Base-by-base conservation (phyloP, 2,329 filamentous ascomycete genomes). In the Penicillium capsulatum region DNA sequence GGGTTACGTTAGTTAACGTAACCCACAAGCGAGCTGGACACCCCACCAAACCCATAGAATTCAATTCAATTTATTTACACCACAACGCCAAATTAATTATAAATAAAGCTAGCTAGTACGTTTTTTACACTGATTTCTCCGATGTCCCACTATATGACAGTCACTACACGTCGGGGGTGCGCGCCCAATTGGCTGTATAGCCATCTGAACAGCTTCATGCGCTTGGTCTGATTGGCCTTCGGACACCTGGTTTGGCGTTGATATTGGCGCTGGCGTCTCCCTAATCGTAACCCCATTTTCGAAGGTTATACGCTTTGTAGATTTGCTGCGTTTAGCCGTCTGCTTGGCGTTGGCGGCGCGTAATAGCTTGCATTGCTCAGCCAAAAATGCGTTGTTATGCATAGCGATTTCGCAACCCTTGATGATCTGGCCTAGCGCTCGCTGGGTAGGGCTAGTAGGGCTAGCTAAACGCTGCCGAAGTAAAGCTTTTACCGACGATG, bases 61-160 rank as follows among this genome's bases (percentile, higher is more conserved):
- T 31, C 7, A 17, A 37, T 11, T 19, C 28, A 26, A 20, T 31
- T 17, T 37, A 15, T 29, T 36, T 26, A n/a, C 24, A 36, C 34
- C 16, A 34, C 24, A 36, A 31, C 22, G 24, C 16, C 27, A 19
- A 4, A 30, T 26, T 34, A 37, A 29, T 31, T 3, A 31, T 1
- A 31, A 26, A 26, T 24, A 7, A 28, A 24, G 22, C 11, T 28
- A 28, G 5, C 13, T 11, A 28, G 26, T 28, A 14, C 5, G 11
- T 28, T 6, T 7, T 28, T 28, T 28, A 28, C 26, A 28, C 11
- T 28, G 26, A n/a, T 11, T 28, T 14, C 26, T 11, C 11, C n/a
- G 6, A n/a, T 28, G 26, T 14, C 26, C 26, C 13, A 28, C 5
- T 28, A 7, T 11, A 14, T 7, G n/a, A n/a, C 26, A 28, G n/a